Base-by-base conservation (phyloP, 768 basidiomycete species). In the Boletus sensibilis region DNA sequence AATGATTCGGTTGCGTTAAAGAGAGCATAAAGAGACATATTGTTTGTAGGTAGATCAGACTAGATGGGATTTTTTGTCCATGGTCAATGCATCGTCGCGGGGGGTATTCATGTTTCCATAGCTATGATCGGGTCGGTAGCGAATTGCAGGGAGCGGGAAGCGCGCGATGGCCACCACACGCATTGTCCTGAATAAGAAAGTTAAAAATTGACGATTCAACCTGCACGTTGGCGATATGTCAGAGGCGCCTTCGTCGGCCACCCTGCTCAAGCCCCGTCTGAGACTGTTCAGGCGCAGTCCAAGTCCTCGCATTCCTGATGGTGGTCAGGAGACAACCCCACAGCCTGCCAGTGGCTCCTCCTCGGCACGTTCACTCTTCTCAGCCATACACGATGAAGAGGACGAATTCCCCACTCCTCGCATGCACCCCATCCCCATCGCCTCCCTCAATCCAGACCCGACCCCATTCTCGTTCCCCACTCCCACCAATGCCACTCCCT, bases 21-120 rank as follows among this genome's bases (percentile, higher is more conserved):
- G 81, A 81, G 41, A 81, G 74, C 72, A 79, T 70, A 59, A 76
- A 80, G 35, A 75, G 65, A 21, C 71, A 75, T 43, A 76, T 58
- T 1, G 73, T 67, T 54, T 80, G 78, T 31, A 5, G 27, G 27
- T 29, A 29, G 8, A 8, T 29, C 27, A 29, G 27, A 27, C 25
- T 27, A 4, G 25, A 27, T 27, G 25, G 25, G 25, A 29, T 27
- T 27, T 27, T 27, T 5, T 27, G 6, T 27, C 25, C 25, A 25
- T 25, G 25, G 25, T 25, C 2, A 5, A 25, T 5, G 25, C 25
- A 25, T 25, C 25, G 4, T 25, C 25, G 25, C 5, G 2, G 25
- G 25, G 25, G 25, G 25, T 25, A 25, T 25, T 25, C 25, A 5
- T n/a, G n/a, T n/a, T n/a, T n/a, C n/a, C n/a, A n/a, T n/a, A n/a